phyloP scores from a whole-genome alignment of 1,139 yeast genomes.

The Candida neerlandica region DNA sequence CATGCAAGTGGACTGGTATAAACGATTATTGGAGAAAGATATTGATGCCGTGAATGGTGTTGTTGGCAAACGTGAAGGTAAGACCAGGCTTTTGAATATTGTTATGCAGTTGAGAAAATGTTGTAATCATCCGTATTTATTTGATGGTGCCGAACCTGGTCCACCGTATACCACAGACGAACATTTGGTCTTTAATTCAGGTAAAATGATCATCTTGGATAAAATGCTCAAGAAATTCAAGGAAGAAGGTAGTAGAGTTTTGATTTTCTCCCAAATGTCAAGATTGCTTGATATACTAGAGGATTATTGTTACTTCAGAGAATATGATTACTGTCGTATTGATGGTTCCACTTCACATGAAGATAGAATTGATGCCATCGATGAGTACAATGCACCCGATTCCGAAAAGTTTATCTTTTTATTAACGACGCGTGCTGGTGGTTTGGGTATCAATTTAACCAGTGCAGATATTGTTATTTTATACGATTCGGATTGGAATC shows the following conservation, averaged over 20 bases:
- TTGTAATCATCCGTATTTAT: constrained; percentile 94
- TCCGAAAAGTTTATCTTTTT: constrained; percentile 83
- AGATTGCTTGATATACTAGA: constrained; percentile 88
- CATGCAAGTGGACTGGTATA: constrained; percentile 94
- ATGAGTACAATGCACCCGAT: constrained; percentile 82
- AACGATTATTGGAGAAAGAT: constrained; percentile 84
- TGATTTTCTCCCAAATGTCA: constrained; percentile 95
- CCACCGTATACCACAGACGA: constrained; percentile 98
- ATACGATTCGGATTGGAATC: constrained; percentile 98
- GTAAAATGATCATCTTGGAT: constrained; percentile 88
- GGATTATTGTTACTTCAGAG: constrained; percentile 86
- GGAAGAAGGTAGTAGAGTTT: constrained; percentile 81
- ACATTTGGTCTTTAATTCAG: constrained; percentile 83
- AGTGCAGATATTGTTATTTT: constrained; percentile 89
- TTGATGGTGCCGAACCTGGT: constrained; percentile 99
- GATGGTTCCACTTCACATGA: constrained; percentile 96
- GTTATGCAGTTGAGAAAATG: constrained; percentile 97
- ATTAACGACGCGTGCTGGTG: constrained; percentile 98
- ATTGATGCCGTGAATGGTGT: constrained; percentile 96
- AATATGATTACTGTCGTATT: constrained; percentile 84
- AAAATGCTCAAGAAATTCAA: constrained; percentile 74
- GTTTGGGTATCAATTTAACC: constrained; percentile 91
- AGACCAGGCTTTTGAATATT: constrained; percentile 84
- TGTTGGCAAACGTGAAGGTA: constrained; percentile 85
- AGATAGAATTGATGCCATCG: constrained; percentile 89